phyloP scores from a whole-genome alignment of 441 rosid genomes.

The Daphne laureola region DNA sequence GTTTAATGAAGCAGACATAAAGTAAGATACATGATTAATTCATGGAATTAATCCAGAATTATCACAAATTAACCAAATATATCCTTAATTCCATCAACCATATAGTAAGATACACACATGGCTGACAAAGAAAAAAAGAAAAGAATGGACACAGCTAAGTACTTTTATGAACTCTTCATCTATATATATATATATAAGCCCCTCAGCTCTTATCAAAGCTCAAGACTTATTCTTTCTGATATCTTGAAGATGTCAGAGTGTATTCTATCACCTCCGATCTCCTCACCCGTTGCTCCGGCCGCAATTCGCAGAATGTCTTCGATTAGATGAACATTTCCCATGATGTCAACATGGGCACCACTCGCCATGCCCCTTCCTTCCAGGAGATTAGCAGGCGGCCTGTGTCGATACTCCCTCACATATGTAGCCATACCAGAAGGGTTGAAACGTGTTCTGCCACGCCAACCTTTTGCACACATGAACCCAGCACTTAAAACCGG shows the following conservation, averaged over 20 bases:
- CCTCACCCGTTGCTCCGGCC: constrained; percentile 43
- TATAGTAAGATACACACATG: too few species aligned
- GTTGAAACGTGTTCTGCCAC: constrained; percentile 61
- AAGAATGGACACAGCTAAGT: too few species aligned
- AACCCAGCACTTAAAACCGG: constrained; percentile 57
- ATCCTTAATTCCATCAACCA: too few species aligned
- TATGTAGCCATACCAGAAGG: constrained; percentile 38
- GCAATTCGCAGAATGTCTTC: constrained; percentile 54
- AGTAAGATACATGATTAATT: too few species aligned
- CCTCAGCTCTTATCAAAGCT: constrained; percentile 18
- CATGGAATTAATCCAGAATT: too few species aligned
- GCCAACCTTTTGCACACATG: constrained; percentile 75
- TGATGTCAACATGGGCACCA: constrained; percentile 54
- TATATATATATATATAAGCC: too few species aligned
- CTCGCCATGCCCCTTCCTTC: constrained; percentile 52
- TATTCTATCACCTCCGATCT: constrained; percentile 49
- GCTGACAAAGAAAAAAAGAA: too few species aligned
- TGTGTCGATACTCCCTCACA: constrained; percentile 46
- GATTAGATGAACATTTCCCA: constrained; percentile 56
- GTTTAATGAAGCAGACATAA: too few species aligned
- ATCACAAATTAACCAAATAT: too few species aligned
- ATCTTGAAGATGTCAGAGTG: constrained; percentile 39
- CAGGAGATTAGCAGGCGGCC: constrained; percentile 34
- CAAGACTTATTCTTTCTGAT: constrained; percentile 36
- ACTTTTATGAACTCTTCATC: too few species aligned